Evolutionary conservation across 805 yeast species (phyloP), one percentile per base, ranked within the genome.

Genomic region (Starmerella roubikii): DNA sequence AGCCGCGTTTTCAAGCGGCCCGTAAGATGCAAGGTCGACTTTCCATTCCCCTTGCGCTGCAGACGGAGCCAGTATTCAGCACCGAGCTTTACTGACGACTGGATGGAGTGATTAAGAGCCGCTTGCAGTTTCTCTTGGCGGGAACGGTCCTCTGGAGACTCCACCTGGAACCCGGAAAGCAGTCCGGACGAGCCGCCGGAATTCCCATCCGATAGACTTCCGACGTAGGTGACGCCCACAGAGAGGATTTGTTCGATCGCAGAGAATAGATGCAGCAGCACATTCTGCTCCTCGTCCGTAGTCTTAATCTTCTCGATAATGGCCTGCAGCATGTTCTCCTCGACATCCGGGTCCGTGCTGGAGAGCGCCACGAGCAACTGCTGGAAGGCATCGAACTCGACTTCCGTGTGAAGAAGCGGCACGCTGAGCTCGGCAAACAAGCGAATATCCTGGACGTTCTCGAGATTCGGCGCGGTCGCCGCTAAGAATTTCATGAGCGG

Each of bases 81-180:
- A 29, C 52, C 41, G 27, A 48, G 37, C 3, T 18, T 12, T 12
- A 51, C 35, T 1, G 45, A 39, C 23, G 39, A 19, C 13, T 45
- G 41, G 20, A 49, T 22, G 18, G 52, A 52, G 4, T 39, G 38
- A 7, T 30, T 27, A 1, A 50, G 35, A 15, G 42, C 32, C 11
- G 30, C 39, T 15, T 74, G 59, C 40, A 72, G 72, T 35, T 65
- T 68, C 32, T 68, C 70, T 16, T 69, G 73, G 10, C 70, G 66
- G 16, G 69, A 59, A 32, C 71, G 43, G n/a, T 57, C 56, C 12
- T 65, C 65, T 0, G 78, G 79, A 0, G 80, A 64, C 43, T 81
- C 93, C 12, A 74, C 69, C 43, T 71, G 79, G 53, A 81, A 79
- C 11, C 49, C 44, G 11, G 45, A 35, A 11, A 45, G 22, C 13